A percentile compares a stretch with the other conserved stretches of the same genome.
Evolutionary conservation across 768 basidiomycete species (phyloP).

Genomic region (Boletus subparvulus): DNA sequence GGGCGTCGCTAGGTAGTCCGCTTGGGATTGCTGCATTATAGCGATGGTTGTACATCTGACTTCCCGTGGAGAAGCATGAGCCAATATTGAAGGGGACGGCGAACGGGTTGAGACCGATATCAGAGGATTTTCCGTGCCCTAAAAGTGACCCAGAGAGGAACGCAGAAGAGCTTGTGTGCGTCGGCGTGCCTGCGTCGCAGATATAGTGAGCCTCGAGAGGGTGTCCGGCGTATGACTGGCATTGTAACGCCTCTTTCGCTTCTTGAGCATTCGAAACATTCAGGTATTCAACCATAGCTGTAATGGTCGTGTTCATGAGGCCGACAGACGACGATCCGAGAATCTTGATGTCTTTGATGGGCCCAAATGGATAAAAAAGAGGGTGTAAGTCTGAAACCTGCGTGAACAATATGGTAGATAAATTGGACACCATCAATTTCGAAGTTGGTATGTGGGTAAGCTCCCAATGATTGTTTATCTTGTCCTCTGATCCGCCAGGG

Average conservation of each 20-base stretch:
- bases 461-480: constrained; percentile 32
- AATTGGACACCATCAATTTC: constrained; percentile 59
- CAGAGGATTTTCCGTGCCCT: constrained; percentile 15
- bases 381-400: constrained; percentile 66
- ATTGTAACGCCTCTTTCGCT: constrained; percentile 59
- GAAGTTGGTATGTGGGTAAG: constrained; percentile 43
- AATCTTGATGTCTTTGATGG: constrained; percentile 59
- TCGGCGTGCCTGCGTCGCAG: constrained; percentile 15
- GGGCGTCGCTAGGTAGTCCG: constrained; percentile 23
- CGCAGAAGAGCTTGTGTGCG: constrained; percentile 1
- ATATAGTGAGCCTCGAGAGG: constrained; percentile 41
- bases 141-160: constrained; percentile 11
- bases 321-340: constrained; percentile 38
- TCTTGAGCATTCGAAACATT: constrained; percentile 56
- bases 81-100: constrained; percentile 31
- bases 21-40: constrained; percentile 6
- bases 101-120: constrained; percentile 34
- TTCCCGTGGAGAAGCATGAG: constrained; percentile 5
- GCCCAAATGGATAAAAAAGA: constrained; percentile 71
- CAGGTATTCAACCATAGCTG: constrained; percentile 65
- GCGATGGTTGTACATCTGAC: constrained; percentile 5
- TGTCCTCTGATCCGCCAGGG: constrained; percentile 32
- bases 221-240: constrained; percentile 59
- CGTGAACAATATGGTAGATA: constrained; percentile 67
- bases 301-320: constrained; percentile 40